A percentile compares a stretch with the other conserved stretches of the same genome.
Evolutionary conservation across 169 alveolate species (phyloP).

Genomic region (Eimeria sp.): DNA sequence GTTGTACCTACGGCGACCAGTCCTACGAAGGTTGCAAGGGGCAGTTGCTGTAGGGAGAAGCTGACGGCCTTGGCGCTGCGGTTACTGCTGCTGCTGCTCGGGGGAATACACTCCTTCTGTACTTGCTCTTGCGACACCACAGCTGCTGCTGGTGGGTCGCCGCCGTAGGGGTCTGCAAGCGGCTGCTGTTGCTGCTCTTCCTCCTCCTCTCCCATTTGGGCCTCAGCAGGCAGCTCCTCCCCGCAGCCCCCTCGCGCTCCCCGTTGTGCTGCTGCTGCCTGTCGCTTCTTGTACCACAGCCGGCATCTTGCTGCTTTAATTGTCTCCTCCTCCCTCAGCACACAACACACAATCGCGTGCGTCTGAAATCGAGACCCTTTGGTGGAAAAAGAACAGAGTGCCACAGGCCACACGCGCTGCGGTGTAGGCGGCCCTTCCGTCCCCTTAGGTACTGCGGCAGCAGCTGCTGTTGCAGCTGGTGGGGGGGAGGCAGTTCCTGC

Average conservation of each 20-base stretch:
- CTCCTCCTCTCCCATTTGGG: conserved; percentile 23
- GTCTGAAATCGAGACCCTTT: conserved; percentile 44
- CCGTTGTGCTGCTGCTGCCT: conserved; percentile 20
- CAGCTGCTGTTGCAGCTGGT: conserved; percentile 4
- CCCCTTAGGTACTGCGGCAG: neutral
- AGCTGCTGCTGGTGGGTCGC: neutral
- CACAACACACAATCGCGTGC: conserved; percentile 40
- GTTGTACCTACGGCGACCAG: conserved; percentile 44
- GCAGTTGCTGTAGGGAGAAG: conserved; percentile 59
- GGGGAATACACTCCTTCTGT: neutral
- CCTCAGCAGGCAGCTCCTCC: neutral
- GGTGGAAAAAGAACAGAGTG: conserved; percentile 9
- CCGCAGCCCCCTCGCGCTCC: neutral
- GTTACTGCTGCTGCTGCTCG: conserved; percentile 1
- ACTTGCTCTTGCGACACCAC: neutral
- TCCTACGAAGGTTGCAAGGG: conserved; percentile 39
- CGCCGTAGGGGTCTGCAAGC: neutral
- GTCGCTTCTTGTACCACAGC: conserved; percentile 39
- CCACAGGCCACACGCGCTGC: conserved; percentile 67
- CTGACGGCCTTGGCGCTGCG: conserved; percentile 28
- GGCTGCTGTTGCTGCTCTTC: conserved; percentile 41
- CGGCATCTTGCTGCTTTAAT: conserved; percentile 18
- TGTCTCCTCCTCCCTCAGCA: conserved; percentile 37
- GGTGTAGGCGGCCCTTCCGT: neutral
- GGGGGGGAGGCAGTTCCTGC: neutral